phyloP scores from a whole-genome alignment of 495 filamentous ascomycete genomes.

The Penicilliopsis zonata region DNA sequence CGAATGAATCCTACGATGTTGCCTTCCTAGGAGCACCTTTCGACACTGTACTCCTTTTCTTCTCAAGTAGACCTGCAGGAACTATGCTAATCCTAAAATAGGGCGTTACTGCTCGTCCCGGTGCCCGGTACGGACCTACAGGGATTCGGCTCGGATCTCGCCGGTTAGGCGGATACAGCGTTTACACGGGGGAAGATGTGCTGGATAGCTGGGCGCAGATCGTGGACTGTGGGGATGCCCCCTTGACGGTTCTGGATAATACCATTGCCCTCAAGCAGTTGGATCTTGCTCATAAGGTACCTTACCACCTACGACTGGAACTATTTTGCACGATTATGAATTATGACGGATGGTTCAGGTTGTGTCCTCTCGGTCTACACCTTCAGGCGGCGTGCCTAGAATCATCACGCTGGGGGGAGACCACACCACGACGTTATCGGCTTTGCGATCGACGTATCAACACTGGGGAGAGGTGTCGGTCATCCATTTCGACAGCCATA shows the following conservation, averaged over 20 bases:
- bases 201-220: slow-evolving; percentile 35
- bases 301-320: not conserved
- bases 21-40: slow-evolving; percentile 35
- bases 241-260: slow-evolving; percentile 40
- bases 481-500: slow-evolving; percentile 42
- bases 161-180: slow-evolving; percentile 26
- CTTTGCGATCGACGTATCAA: slow-evolving; percentile 29
- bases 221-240: slow-evolving; percentile 41
- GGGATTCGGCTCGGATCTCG: slow-evolving; percentile 37
- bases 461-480: slow-evolving; percentile 36
- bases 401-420: slow-evolving; percentile 40
- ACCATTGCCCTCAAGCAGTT: slow-evolving; percentile 39
- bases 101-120: slow-evolving; percentile 35
- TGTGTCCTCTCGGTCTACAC: slow-evolving; percentile 14
- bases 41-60: slow-evolving; percentile 23
- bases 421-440: slow-evolving; percentile 39
- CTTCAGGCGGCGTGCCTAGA: slow-evolving; percentile 18
- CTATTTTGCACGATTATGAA: not conserved
- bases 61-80: not conserved
- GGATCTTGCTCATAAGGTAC: slow-evolving; percentile 30
- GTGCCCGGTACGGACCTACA: slow-evolving; percentile 36
- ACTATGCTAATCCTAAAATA: slow-evolving; percentile 2
- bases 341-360: slow-evolving; percentile 4
- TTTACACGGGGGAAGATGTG: slow-evolving; percentile 33
- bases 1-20: slow-evolving; percentile 18